phyloP scores from a whole-genome alignment of 345 rosid species.

The Gossypium anomalum region DNA sequence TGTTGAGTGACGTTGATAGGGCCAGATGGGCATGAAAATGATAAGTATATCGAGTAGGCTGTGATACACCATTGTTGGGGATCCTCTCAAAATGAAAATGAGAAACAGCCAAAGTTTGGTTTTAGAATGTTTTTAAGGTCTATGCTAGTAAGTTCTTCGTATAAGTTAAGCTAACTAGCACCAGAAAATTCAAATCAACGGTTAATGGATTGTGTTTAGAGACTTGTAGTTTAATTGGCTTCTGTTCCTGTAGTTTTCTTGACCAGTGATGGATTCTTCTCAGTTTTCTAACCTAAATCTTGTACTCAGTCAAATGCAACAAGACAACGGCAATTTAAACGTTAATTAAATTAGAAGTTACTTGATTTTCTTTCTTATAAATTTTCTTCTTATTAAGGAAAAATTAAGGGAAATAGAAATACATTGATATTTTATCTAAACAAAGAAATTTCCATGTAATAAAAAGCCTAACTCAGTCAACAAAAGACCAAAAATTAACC shows the following conservation, averaged over 20 bases:
- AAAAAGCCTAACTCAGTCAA: constrained; percentile 15
- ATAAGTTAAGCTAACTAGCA: constrained; percentile 1
- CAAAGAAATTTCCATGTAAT: constrained; percentile 26
- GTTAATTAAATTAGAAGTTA: background rate
- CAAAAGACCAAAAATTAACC: constrained; percentile 15
- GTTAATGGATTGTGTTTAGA: too few species aligned
- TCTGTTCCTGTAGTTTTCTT: constrained; percentile 9
- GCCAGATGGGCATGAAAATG: background rate
- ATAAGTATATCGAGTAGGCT: background rate
- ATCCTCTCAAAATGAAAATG: background rate
- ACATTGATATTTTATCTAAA: background rate
- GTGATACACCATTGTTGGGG: constrained; percentile 5
- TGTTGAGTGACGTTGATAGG: constrained; percentile 7
- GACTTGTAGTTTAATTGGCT: background rate
- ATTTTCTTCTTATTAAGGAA: background rate
- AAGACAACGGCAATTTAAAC: background rate
- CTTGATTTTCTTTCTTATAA: background rate
- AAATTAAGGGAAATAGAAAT: background rate
- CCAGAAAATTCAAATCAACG: background rate
- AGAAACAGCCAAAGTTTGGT: background rate
- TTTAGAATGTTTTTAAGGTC: background rate
- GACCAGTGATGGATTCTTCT: background rate
- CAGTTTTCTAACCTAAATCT: background rate
- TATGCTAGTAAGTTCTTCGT: background rate
- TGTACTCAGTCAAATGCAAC: constrained; percentile 15